Percentiles rank a stretch among this genome's conserved stretches.
These are phyloP conservation scores for Penicillium desertorum DNA, from an alignment of 495 filamentous ascomycete genomes.

Conservation along the genomic window DNA sequence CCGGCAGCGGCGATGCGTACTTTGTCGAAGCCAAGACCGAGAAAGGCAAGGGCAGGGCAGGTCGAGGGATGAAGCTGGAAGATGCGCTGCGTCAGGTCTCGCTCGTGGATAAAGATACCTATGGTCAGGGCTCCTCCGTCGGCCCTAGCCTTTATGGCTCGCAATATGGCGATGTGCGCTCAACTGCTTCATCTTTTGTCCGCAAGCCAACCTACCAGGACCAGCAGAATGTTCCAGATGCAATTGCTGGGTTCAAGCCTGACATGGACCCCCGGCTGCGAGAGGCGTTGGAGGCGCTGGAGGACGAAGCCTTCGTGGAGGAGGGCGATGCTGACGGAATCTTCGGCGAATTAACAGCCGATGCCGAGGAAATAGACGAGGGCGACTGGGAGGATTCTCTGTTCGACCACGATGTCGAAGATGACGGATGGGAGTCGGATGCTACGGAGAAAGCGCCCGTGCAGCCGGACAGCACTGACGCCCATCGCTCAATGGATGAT, in stretches of 20 bases:
- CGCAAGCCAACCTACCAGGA: conserved; percentile 81
- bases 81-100: conserved; percentile 72
- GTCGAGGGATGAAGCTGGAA: conserved; percentile 75
- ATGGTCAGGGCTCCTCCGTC: conserved; percentile 50
- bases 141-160: conserved; percentile 36
- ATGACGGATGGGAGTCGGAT: conserved; percentile 92
- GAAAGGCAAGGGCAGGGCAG: conserved; percentile 60
- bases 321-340: conserved; percentile 69
- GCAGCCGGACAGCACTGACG: conserved; percentile 42
- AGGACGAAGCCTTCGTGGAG: conserved; percentile 95
- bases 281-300: conserved; percentile 90
- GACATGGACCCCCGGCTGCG: conserved; percentile 96
- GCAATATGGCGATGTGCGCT: conserved; percentile 38
- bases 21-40: conserved; percentile 71
- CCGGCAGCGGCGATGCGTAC: conserved; percentile 57
- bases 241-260: conserved; percentile 87
- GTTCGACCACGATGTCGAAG: conserved; percentile 61
- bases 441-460: conserved; percentile 73
- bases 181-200: conserved; percentile 62
- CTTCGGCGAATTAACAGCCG: conserved; percentile 74
- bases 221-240: conserved; percentile 90
- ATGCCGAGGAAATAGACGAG: conserved; percentile 68
- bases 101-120: conserved; percentile 44
- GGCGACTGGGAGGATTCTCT: conserved; percentile 64
- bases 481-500: conserved; percentile 11